Conservation (phyloP, 768 basidiomycete genomes). For the Brasilioporus rufonigricans region DNA sequence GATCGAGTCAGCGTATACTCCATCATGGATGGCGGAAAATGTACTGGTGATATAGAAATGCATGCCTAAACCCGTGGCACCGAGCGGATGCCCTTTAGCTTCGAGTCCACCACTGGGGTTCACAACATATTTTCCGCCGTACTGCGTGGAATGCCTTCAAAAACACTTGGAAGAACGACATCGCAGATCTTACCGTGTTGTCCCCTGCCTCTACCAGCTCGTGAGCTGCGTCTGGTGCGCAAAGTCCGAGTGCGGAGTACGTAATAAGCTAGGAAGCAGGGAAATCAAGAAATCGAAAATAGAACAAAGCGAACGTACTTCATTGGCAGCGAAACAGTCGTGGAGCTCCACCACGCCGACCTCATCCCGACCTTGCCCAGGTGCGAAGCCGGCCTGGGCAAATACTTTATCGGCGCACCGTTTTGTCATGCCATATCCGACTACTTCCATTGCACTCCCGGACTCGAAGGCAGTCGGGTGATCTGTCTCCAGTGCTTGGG, state of each 20-base stretch:
- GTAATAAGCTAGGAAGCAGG: constrained; percentile 57
- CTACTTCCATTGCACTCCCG: constrained; percentile 71
- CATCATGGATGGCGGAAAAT: constrained; percentile 19
- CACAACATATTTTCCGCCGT: constrained; percentile 81
- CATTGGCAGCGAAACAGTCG: constrained; percentile 83
- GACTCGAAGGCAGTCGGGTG: constrained; percentile 61
- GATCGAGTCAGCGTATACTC: neutral
- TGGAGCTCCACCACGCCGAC: constrained; percentile 87
- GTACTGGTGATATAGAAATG: constrained; percentile 82
- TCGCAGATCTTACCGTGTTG: constrained; percentile 57
- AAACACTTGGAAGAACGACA: neutral
- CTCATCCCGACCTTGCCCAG: constrained; percentile 61
- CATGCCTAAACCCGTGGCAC: constrained; percentile 82
- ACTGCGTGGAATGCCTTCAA: constrained; percentile 38
- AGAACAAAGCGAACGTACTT: constrained; percentile 41
- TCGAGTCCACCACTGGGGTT: constrained; percentile 86
- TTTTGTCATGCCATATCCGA: constrained; percentile 79
- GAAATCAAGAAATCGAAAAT: neutral
- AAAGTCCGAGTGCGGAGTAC: constrained; percentile 79
- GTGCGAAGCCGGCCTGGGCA: constrained; percentile 62
- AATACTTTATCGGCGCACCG: constrained; percentile 68
- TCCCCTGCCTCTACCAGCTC: constrained; percentile 72
- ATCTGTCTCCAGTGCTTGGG: constrained; percentile 66
- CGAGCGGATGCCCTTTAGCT: constrained; percentile 86
- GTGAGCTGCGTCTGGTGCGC: constrained; percentile 62